Evolutionary conservation across 1,284 basidiomycete species (phyloP), one percentile per base, ranked within the genome.

Genomic region (Psilocybe mexicana): DNA sequence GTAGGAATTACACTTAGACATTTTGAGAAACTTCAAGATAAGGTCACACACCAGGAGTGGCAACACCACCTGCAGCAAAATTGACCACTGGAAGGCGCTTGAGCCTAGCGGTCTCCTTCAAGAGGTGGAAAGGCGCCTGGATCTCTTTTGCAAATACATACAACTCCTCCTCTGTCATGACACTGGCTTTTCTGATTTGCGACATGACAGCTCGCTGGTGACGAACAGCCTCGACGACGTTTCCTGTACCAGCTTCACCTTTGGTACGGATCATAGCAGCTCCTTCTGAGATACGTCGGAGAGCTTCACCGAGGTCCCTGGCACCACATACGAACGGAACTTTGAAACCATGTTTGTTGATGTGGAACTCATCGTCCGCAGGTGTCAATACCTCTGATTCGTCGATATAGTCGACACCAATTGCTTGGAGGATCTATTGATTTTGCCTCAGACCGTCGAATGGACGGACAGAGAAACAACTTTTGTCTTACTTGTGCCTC

Each of bases 391-490:
- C 97, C 76, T 98, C 96, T 14, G 90, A 94, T 76, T 94, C 94
- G 74, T 99, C 97, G 67, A 99, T 97, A 76, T 98, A 99, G 78
- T 99, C 96, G 53, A 98, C 91, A 8, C 96, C 96, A 70, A 98
- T 84, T 23, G 88, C 85, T 83, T 98, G 94, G 35, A 98, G 79
- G 69, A 99, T 97, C 90, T 96, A 52, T 46, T 57, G 7, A 25
- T 30, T 48, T 44, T 23, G 33, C 54, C 46, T 40, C 43, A 46
- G 36, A 18, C 12, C 4, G 35, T n/a, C n/a, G 30, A n/a, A 56
- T 55, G 45, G 47, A 28, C n/a, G 35, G 23, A 24, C 26, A 38
- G 5, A 11, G 3, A 25, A 26, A 54, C 45, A 18, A 38, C 36
- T 43, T 57, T 33, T 6, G 8, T 33, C 69, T 54, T 66, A 90